These are phyloP conservation scores for Lentinula sp. DNA, from an alignment of 768 basidiomycete genomes.

Conservation along the genomic window DNA sequence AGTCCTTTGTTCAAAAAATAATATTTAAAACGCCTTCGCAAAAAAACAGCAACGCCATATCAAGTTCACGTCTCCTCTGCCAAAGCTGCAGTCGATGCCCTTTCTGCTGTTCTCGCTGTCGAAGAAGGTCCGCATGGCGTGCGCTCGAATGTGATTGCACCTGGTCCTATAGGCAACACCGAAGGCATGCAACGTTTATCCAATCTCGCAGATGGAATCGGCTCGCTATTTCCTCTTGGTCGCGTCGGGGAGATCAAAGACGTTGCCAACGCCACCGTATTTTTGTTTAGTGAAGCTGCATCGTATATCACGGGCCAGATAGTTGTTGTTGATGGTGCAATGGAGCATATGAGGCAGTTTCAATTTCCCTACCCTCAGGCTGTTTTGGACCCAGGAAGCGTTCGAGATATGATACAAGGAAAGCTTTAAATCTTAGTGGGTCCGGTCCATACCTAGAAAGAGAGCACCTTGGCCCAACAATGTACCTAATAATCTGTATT, in stretches of 20 bases:
- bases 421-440: slow-evolving; percentile 19
- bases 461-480: no score
- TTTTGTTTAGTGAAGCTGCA: slow-evolving; percentile 80
- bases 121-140: slow-evolving; percentile 96
- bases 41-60: slow-evolving; percentile 50
- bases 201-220: slow-evolving; percentile 1
- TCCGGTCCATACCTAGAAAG: no score
- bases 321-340: slow-evolving; percentile 65
- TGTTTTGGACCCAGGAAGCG: slow-evolving; percentile 53
- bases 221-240: slow-evolving; percentile 31
- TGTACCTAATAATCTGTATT: not conserved
- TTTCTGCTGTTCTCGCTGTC: slow-evolving; percentile 79
- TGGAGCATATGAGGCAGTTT: slow-evolving; percentile 42
- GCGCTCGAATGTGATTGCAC: slow-evolving; percentile 81
- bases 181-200: slow-evolving; percentile 65
- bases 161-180: slow-evolving; percentile 77
- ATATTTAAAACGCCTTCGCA: not conserved
- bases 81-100: slow-evolving; percentile 90
- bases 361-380: slow-evolving; percentile 57
- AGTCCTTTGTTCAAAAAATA: not conserved
- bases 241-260: slow-evolving; percentile 57
- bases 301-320: slow-evolving; percentile 72
- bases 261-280: slow-evolving; percentile 65
- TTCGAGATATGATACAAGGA: slow-evolving; percentile 47
- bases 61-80: slow-evolving; percentile 94